Percentiles rank a stretch among this genome's conserved stretches.
Evolutionary conservation across 192 early-diverging fungal species (phyloP).

Genomic region (Entophlyctis helioformis): DNA sequence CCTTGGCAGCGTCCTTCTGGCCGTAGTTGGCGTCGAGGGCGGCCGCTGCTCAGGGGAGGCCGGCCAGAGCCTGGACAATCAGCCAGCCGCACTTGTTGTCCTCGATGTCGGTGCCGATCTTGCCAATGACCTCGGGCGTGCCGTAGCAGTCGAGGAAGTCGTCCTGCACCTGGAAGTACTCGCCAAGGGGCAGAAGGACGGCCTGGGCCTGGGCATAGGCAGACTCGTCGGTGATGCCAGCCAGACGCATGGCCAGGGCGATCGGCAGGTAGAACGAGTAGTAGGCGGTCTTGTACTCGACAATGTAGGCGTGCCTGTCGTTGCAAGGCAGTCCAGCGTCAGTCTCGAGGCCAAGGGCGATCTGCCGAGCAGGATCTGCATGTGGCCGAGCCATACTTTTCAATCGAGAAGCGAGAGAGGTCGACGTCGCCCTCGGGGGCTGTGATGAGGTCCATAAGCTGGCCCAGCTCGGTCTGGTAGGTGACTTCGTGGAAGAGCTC

Average conservation of each 20-base stretch:
- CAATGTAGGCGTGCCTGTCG: constrained; percentile 74
- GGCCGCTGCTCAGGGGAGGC: constrained; percentile 73
- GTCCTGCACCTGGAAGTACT: constrained; percentile 99
- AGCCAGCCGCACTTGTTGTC: constrained; percentile 99
- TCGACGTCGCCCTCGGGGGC: constrained; percentile 94
- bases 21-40: constrained; percentile 88
- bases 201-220: constrained; percentile 72
- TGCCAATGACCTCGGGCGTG: constrained; percentile 79
- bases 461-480: constrained; percentile 95
- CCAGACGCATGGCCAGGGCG: constrained; percentile 84
- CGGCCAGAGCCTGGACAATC: constrained; percentile 81
- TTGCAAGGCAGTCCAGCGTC: neutral
- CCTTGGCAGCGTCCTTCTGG: constrained; percentile 63
- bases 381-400: constrained; percentile 48
- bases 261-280: constrained; percentile 99
- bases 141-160: constrained; percentile 97
- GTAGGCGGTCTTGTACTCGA: constrained; percentile 96
- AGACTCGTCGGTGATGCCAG: constrained; percentile 64
- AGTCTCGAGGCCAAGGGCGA: neutral
- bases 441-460: constrained; percentile 95
- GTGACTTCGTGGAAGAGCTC: constrained; percentile 93
- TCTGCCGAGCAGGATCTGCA: neutral
- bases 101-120: constrained; percentile 98
- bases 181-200: constrained; percentile 87
- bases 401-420: constrained; percentile 77